Percentiles rank a stretch among this genome's conserved stretches.
phyloP scores from a whole-genome alignment of 2,329 filamentous ascomycete genomes.

The Dactylonectria macrodidyma region DNA sequence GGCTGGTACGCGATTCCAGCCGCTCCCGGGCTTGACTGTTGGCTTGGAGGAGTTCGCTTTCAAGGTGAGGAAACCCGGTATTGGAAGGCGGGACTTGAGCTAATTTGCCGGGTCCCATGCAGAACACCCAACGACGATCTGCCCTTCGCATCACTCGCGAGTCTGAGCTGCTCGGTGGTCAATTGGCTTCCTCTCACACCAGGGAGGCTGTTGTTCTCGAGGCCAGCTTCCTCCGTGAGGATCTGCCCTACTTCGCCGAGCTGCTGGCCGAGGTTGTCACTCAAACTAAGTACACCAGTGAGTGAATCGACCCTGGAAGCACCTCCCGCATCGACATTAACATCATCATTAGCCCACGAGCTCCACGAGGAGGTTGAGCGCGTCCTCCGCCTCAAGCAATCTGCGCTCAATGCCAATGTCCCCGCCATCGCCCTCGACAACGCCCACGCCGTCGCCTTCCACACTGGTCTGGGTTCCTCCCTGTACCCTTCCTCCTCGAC shows the following conservation, averaged over 20 bases:
- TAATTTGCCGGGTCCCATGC: slow-evolving; percentile 61
- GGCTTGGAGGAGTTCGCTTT: slow-evolving; percentile 97
- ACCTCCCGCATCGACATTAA: slow-evolving; percentile 32
- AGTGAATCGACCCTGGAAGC: slow-evolving; percentile 48
- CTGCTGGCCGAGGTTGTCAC: slow-evolving; percentile 92
- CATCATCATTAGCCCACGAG: slow-evolving; percentile 78
- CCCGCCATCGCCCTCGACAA: slow-evolving; percentile 84
- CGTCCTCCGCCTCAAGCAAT: slow-evolving; percentile 83
- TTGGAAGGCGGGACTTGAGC: slow-evolving; percentile 52
- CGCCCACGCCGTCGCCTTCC: slow-evolving; percentile 90
- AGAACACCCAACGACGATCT: slow-evolving; percentile 91
- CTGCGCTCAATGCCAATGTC: slow-evolving; percentile 75
- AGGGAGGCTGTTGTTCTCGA: slow-evolving; percentile 93
- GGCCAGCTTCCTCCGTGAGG: slow-evolving; percentile 94
- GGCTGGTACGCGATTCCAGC: slow-evolving; percentile 94
- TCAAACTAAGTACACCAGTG: slow-evolving; percentile 87
- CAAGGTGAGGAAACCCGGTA: slow-evolving; percentile 74
- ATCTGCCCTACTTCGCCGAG: slow-evolving; percentile 98
- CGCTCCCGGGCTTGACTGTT: slow-evolving; percentile 89
- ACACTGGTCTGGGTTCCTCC: slow-evolving; percentile 89
- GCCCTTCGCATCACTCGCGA: slow-evolving; percentile 95
- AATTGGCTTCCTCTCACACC: slow-evolving; percentile 89
- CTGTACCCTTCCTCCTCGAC: slow-evolving; percentile 80
- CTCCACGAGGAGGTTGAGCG: slow-evolving; percentile 89
- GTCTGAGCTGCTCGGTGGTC: slow-evolving; percentile 92